Evolutionary conservation across 1,284 basidiomycete species (phyloP), one percentile per base, ranked within the genome.

Genomic region (Grifola frondosa): DNA sequence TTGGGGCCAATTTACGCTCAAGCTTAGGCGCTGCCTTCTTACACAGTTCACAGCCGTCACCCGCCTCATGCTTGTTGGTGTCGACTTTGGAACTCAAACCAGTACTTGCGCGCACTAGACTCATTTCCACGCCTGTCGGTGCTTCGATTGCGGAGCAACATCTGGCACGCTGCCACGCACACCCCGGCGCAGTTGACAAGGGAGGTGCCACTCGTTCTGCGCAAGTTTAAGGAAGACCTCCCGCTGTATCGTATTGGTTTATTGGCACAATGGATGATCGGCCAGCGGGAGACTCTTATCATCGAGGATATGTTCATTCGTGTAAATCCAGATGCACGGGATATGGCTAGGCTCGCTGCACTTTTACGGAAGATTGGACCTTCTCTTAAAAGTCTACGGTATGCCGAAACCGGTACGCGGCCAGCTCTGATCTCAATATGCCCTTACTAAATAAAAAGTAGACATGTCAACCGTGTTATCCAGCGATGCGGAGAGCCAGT

Each of bases 71-170:
- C 17, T 49, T 16, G 30, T 30, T 23, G 21, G 25, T 17, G 30
- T 45, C 22, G 35, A 42, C 35, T 49, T 45, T 28, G 30, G 38
- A 44, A 45, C 40, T 38, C 47, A n/a, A 44, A 44, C 37, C 47
- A 49, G 31, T 30, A 41, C 34, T 31, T 49, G 37, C 38, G 39
- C 33, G 16, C 25, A 22, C 43, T 45, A 9, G 44, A 45, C 31
- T 31, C 43, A 6, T 42, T 30, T 23, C 44, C 36, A 22, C 5
- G 17, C 17, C 25, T 49, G 25, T 40, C 45, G 21, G 40, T 36
- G 40, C 35, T 45, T n/a, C 21, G 30, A 29, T 19, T 42, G 21
- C 28, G 12, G 7, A 34, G 32, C 26, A 20, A 31, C 19, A 10
- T 3, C 36, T 43, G 24, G 19, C 21, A 25, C 19, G 34, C 42